A percentile compares a stretch with the other conserved stretches of the same genome.
These are phyloP conservation scores for Tylopilus subfusipes DNA, from an alignment of 768 basidiomycete species.

Conservation along the genomic window DNA sequence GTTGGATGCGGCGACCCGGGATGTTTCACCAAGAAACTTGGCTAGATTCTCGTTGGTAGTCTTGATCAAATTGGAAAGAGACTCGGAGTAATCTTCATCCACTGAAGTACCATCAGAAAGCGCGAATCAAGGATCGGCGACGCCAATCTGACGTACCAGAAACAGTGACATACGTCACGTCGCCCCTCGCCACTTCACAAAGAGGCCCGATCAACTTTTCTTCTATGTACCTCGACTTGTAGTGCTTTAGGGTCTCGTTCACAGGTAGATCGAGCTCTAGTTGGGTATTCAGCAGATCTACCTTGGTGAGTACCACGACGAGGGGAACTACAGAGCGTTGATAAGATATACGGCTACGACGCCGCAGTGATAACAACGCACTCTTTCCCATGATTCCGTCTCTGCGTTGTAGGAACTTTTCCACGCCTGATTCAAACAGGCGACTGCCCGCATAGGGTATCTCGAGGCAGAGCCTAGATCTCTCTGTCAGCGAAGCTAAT, in stretches of 20 bases:
- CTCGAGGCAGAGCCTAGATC: conserved; percentile 16
- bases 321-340: conserved; percentile 2
- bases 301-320: conserved; percentile 17
- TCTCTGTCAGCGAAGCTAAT: not conserved
- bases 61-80: conserved; percentile 1
- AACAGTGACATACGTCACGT: conserved; percentile 2
- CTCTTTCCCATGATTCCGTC: conserved; percentile 7
- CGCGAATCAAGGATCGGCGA: not conserved
- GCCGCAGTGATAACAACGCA: not conserved
- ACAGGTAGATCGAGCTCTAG: conserved; percentile 1
- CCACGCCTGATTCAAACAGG: conserved; percentile 13
- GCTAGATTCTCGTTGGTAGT: conserved; percentile 1
- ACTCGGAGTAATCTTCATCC: conserved; percentile 1
- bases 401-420: conserved; percentile 7
- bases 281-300: conserved; percentile 4
- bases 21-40: conserved; percentile 6
- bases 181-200: not conserved
- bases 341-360: not conserved
- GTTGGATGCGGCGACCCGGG: conserved; percentile 1
- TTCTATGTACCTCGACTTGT: not conserved
- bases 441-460: conserved; percentile 11
- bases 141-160: conserved; percentile 5
- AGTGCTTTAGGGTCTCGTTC: not conserved
- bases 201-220: conserved; percentile 3
- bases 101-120: conserved; percentile 1